Conservation (phyloP, 2,329 filamentous ascomycete genomes). For the Venturia effusa region DNA sequence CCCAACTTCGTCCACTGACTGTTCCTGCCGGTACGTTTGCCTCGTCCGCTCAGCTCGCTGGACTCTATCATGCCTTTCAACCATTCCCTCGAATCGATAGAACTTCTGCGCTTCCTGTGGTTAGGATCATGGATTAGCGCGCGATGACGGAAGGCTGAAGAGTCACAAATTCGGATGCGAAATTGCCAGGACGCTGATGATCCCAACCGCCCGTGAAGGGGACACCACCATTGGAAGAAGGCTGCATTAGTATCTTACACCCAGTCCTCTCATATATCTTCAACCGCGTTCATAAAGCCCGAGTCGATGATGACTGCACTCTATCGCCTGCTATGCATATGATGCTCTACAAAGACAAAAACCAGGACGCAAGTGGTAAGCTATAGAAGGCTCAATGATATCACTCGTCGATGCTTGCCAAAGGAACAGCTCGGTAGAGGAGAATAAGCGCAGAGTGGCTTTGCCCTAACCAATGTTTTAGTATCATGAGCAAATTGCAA, state of each 20-base stretch:
- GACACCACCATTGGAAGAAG: background rate
- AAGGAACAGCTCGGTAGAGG: constrained; percentile 63
- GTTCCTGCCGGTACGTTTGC: background rate
- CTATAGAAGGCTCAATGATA: background rate
- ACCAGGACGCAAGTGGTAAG: background rate
- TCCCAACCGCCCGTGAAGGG: too few relatives aligned
- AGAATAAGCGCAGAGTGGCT: constrained; percentile 74
- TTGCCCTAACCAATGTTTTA: constrained; percentile 39
- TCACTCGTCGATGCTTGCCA: constrained; percentile 48
- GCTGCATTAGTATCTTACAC: background rate
- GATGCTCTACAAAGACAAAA: background rate
- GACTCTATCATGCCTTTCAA: background rate
- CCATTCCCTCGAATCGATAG: background rate
- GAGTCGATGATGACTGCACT: background rate
- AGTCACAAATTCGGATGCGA: background rate
- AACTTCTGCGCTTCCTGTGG: background rate
- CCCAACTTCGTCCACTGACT: background rate
- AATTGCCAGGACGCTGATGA: background rate
- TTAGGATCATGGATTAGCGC: background rate
- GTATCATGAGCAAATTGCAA: background rate
- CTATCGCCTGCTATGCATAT: constrained; percentile 1
- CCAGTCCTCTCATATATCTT: background rate
- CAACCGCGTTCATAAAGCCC: background rate
- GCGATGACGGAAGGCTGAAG: background rate
- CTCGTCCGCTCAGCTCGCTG: too few relatives aligned